phyloP scores from a whole-genome alignment of 495 filamentous ascomycete genomes.

The Hypoxylon subgilvum region DNA sequence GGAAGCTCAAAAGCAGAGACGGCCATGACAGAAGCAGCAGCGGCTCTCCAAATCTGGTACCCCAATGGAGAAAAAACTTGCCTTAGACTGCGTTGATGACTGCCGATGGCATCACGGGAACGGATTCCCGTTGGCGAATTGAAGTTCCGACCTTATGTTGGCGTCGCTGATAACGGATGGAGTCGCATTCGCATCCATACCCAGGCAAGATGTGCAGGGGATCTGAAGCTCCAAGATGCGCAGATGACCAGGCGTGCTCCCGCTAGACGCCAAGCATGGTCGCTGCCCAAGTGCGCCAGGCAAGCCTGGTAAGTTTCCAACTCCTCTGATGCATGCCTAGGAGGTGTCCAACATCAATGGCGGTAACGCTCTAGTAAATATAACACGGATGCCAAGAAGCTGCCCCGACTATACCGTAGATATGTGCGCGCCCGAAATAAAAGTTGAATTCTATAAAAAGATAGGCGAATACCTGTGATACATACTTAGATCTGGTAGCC shows the following conservation, averaged over 20 bases:
- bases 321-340: not conserved
- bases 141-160: slow-evolving; percentile 20
- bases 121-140: slow-evolving; percentile 23
- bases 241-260: slow-evolving; percentile 31
- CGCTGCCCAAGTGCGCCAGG: slow-evolving; percentile 12
- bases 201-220: slow-evolving; percentile 28
- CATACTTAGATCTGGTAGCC: slow-evolving; percentile 7
- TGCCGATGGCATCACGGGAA: slow-evolving; percentile 37
- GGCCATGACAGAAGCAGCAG: slow-evolving; percentile 27
- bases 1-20: slow-evolving; percentile 29
- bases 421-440: not conserved
- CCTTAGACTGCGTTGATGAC: slow-evolving; percentile 10
- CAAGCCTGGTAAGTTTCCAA: slow-evolving; percentile 10
- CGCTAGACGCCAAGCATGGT: slow-evolving; percentile 27
- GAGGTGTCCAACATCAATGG: slow-evolving; percentile 6
- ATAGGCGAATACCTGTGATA: slow-evolving; percentile 7
- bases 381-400: slow-evolving; percentile 22
- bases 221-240: slow-evolving; percentile 28
- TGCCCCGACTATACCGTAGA: not conserved
- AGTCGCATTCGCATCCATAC: slow-evolving; percentile 31
- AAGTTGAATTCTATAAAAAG: slow-evolving; percentile 23
- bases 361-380: slow-evolving; percentile 14
- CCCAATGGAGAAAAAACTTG: slow-evolving; percentile 15
- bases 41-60: slow-evolving; percentile 28
- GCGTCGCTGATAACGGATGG: slow-evolving; percentile 30